Percentiles rank a stretch among this genome's conserved stretches.
Evolutionary conservation across 305 asterid genomes (phyloP).

Genomic region (Fraxinus sp.): DNA sequence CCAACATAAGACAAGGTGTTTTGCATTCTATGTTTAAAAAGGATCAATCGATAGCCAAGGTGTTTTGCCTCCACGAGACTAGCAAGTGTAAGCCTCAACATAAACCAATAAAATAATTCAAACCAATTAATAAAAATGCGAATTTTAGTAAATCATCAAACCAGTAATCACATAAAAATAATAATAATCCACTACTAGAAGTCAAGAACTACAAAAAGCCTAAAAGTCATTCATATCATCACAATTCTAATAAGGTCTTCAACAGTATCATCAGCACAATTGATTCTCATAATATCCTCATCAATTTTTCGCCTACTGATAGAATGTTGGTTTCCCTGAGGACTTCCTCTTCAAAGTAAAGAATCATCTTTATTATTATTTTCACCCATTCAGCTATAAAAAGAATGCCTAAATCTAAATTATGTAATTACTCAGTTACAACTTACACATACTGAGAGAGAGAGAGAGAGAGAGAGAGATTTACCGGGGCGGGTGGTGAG

Average conservation of each 20-base stretch:
- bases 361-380: too few relatives aligned
- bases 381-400: too few relatives aligned
- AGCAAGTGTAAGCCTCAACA: neutral
- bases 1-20: too few relatives aligned
- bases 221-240: neutral
- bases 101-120: neutral
- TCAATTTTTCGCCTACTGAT: too few relatives aligned
- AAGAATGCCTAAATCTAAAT: too few relatives aligned
- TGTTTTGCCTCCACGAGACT: neutral
- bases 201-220: neutral
- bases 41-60: neutral
- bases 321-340: too few relatives aligned
- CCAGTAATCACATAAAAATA: neutral
- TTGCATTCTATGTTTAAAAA: neutral
- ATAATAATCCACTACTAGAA: neutral
- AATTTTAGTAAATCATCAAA: neutral
- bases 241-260: neutral
- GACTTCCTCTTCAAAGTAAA: too few relatives aligned
- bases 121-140: neutral
- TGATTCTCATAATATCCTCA: neutral
- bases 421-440: too few relatives aligned
- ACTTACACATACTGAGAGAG: too few relatives aligned
- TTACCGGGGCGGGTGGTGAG: too few relatives aligned
- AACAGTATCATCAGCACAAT: neutral
- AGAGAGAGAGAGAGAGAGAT: too few relatives aligned